Base-by-base conservation (phyloP, 2,329 filamentous ascomycete species). In the Dryadomyces quercivorus region DNA sequence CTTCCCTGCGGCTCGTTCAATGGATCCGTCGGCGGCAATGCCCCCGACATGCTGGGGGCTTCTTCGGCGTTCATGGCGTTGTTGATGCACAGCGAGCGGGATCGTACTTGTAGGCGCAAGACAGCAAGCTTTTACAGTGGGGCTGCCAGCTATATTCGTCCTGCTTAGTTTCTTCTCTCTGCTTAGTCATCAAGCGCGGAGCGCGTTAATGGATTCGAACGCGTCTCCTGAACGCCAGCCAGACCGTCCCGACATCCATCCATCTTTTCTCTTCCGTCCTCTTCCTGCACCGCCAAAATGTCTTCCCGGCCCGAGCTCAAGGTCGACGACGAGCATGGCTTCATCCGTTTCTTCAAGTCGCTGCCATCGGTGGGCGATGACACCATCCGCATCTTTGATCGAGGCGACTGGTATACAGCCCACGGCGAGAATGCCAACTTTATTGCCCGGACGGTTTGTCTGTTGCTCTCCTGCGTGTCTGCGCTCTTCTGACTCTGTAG, bases 331-430 rank as follows among this genome's bases (percentile, higher is more conserved):
- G 93, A 98, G 74, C 84, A 85, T 65, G 90, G 92, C 61, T 98
- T 98, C 75, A 96, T 97, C 72, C 88, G 85, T 62, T 95, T 90
- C 73, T 98, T 94, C 76, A 92, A 92, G 63, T 85, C 84, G n/a
- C 77, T 98, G 2, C 82, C 89, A 6, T 64, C 74, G 15, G 81
- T 82, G 53, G 81, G 82, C 61, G 78, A 82, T 43, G 85, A 87
- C 54, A 91, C 88, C 0, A 78, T 98, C 53, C 85, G 93, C 53
- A 85, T 98, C 57, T 97, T 97, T 66, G 91, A 97, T 64, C 83
- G 93, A 60, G 86, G 88, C 40, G 93, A 98, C 66, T 98, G 85
- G 79, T 96, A 96, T 68, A 95, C 92, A 6, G 87, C 91, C n/a
- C 89, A 95, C 64, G 88, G 87, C 49, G 80, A 88, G 55, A 84